phyloP scores from a whole-genome alignment of 805 yeast genomes.

The Lachancea nothofagi region DNA sequence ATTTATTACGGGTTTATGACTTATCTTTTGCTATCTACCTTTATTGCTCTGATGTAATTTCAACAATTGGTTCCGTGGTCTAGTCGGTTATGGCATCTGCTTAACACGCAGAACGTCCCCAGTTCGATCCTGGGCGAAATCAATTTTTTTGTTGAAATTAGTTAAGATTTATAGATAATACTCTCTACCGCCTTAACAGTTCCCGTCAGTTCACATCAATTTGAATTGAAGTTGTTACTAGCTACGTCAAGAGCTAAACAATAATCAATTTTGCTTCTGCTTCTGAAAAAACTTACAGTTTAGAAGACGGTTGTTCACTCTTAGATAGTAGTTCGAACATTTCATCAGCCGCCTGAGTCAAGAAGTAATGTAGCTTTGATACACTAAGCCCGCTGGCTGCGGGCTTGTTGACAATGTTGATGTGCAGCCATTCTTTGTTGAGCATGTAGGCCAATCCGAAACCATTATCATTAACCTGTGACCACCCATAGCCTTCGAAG shows the following conservation, averaged over 20 bases:
- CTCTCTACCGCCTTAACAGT: no score
- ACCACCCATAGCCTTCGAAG: constrained; percentile 93
- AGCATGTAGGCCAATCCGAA: constrained; percentile 92
- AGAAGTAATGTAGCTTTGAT: constrained; percentile 52
- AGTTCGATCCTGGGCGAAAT: constrained; percentile 99
- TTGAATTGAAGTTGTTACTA: no score
- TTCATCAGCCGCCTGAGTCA: constrained; percentile 77
- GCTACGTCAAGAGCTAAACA: no score
- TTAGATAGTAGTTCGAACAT: constrained; percentile 43
- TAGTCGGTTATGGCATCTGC: constrained; percentile 99
- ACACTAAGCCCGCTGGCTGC: constrained; percentile 30
- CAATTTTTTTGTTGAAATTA: constrained; percentile 40
- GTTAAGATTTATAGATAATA: no score
- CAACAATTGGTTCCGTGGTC: constrained; percentile 85
- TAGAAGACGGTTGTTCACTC: constrained; percentile 1
- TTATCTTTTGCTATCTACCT: no score
- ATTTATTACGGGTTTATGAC: no score
- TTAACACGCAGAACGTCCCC: constrained; percentile 99
- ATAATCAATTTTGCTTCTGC: no score
- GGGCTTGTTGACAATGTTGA: constrained; percentile 68
- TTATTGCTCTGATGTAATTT: not conserved
- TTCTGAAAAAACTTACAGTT: constrained; percentile 4
- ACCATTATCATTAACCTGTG: constrained; percentile 91
- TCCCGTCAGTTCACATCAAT: no score
- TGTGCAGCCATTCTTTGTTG: constrained; percentile 76